Percentiles rank a stretch among this genome's conserved stretches.
Evolutionary conservation across 1,284 basidiomycete species (phyloP).

Genomic region (Vanrija humicola): DNA sequence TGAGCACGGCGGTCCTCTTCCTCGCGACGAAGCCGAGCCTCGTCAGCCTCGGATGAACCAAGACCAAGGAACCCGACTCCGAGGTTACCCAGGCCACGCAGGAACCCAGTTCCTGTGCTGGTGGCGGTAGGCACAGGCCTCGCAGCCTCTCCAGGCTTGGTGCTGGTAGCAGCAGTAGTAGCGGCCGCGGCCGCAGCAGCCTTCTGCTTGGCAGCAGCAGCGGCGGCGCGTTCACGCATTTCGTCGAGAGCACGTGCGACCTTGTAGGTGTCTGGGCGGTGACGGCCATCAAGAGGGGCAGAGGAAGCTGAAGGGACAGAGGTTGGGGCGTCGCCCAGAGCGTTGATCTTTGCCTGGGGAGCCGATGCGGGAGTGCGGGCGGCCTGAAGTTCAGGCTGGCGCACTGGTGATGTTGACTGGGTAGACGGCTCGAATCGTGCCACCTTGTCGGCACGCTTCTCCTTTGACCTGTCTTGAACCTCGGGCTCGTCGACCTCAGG

Average conservation of each 20-base stretch:
- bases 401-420: constrained; percentile 10
- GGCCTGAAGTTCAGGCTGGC: constrained; percentile 7
- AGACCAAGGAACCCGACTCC: constrained; percentile 24
- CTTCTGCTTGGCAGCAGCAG: constrained; percentile 29
- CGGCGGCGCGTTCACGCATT: constrained; percentile 33
- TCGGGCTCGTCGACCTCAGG: constrained; percentile 16
- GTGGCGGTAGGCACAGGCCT: constrained; percentile 6
- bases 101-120: constrained; percentile 35
- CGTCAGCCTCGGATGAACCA: constrained; percentile 28
- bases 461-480: constrained; percentile 7
- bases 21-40: constrained; percentile 5
- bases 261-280: constrained; percentile 30
- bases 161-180: neutral
- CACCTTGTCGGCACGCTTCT: constrained; percentile 32
- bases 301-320: constrained; percentile 1
- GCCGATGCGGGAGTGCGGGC: constrained; percentile 6
- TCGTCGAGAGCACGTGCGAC: constrained; percentile 40
- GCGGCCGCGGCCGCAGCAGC: constrained; percentile 5
- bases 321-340: too few species aligned
- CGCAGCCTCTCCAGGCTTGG: too few species aligned
- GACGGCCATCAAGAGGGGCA: neutral
- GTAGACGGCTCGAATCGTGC: constrained; percentile 22
- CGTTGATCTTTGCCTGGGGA: too few species aligned
- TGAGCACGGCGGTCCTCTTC: constrained; percentile 31
- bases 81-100: constrained; percentile 33